Evolutionary conservation across 2,329 filamentous ascomycete genomes (phyloP).

Genomic region (Pseudocercospora vitis): DNA sequence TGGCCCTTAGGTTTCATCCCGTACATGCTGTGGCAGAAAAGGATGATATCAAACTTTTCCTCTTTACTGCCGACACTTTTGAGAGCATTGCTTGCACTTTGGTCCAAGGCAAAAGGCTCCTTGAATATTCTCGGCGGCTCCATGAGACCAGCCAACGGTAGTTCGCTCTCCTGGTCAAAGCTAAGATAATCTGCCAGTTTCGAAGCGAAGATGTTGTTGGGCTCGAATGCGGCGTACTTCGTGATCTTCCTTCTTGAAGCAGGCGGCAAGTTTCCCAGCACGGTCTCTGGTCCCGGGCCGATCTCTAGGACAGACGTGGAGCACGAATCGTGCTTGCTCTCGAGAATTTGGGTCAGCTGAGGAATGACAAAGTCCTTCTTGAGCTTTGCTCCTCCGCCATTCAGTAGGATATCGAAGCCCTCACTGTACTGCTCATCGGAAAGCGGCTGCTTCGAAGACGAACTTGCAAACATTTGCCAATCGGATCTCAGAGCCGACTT

Average conservation of each 20-base stretch:
- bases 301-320: conserved; percentile 59
- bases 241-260: conserved; percentile 47
- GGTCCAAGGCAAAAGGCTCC: background rate
- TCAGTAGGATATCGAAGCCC: conserved; percentile 50
- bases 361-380: conserved; percentile 57
- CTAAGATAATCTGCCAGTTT: conserved; percentile 48
- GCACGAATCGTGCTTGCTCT: conserved; percentile 34
- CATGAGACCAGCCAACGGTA: conserved; percentile 44
- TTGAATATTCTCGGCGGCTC: too few species aligned
- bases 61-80: conserved; percentile 27
- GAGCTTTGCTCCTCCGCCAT: conserved; percentile 38
- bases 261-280: conserved; percentile 53
- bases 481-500: background rate
- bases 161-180: conserved; percentile 30
- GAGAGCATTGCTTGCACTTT: conserved; percentile 31
- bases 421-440: conserved; percentile 52
- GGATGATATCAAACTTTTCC: conserved; percentile 54
- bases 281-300: conserved; percentile 57
- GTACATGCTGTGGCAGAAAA: conserved; percentile 67
- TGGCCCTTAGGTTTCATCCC: conserved; percentile 54
- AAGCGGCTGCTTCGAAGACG: conserved; percentile 33
- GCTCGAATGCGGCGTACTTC: conserved; percentile 57
- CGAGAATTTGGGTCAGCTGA: conserved; percentile 48
- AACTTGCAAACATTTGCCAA: too few species aligned
- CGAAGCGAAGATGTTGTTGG: conserved; percentile 50